A percentile compares a stretch with the other conserved stretches of the same genome.
Evolutionary conservation across 805 yeast species (phyloP).

Genomic region (Clavispora santaluciae): DNA sequence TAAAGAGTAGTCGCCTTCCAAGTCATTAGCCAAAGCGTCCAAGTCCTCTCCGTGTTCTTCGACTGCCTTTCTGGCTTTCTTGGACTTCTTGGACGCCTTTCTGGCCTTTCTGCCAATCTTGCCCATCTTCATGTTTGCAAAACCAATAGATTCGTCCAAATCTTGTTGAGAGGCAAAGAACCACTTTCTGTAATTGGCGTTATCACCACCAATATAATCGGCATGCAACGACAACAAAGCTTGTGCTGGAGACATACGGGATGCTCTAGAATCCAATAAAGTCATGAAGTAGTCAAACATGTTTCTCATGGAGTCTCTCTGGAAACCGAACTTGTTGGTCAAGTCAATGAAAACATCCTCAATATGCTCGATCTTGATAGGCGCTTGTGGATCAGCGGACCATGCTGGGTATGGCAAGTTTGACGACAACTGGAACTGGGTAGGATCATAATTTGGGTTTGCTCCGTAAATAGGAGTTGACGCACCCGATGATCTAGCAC

Average conservation of each 20-base stretch:
- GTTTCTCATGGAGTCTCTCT: slow-evolving; percentile 89
- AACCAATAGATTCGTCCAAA: slow-evolving; percentile 79
- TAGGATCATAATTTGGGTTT: slow-evolving; percentile 50
- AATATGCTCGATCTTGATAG: slow-evolving; percentile 75
- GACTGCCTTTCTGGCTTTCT: slow-evolving; percentile 66
- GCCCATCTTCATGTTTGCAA: slow-evolving; percentile 74
- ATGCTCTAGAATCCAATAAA: slow-evolving; percentile 73
- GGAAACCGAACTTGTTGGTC: slow-evolving; percentile 82
- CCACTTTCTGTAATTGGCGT: slow-evolving; percentile 84
- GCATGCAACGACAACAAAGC: slow-evolving; percentile 79
- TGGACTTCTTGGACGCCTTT: slow-evolving; percentile 75
- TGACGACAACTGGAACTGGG: slow-evolving; percentile 61
- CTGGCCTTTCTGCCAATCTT: slow-evolving; percentile 74
- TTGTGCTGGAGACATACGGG: slow-evolving; percentile 87
- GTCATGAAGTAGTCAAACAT: slow-evolving; percentile 87
- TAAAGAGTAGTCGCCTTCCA: slow-evolving; percentile 79
- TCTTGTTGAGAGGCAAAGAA: slow-evolving; percentile 85
- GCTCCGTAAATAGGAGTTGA: slow-evolving; percentile 90
- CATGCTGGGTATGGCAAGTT: slow-evolving; percentile 98
- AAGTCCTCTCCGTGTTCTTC: slow-evolving; percentile 61
- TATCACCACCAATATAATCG: slow-evolving; percentile 84
- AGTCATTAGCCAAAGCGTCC: slow-evolving; percentile 58
- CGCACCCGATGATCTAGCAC: slow-evolving; percentile 80
- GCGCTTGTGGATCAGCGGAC: slow-evolving; percentile 93
- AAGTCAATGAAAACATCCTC: slow-evolving; percentile 83